phyloP scores from a whole-genome alignment of 2,329 filamentous ascomycete species.

The Ophiosphaerella herpotricha region DNA sequence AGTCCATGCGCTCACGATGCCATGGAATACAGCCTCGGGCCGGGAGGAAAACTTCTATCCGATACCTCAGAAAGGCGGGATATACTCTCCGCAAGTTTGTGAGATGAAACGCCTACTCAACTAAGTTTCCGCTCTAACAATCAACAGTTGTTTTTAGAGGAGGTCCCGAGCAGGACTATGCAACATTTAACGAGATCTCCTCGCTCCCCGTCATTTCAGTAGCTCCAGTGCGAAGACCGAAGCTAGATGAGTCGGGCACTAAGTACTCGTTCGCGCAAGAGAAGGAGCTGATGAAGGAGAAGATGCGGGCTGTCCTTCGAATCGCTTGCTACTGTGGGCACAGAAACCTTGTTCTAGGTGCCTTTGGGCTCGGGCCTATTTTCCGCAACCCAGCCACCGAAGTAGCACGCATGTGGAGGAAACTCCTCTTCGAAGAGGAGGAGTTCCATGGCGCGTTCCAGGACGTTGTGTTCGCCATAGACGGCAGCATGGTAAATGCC shows the following conservation, averaged over 20 bases:
- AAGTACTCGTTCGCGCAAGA: constrained; percentile 75
- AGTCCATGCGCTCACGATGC: constrained; percentile 68
- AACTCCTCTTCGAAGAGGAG: constrained; percentile 49
- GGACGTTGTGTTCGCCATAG: constrained; percentile 53
- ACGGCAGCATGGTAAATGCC: constrained; percentile 40
- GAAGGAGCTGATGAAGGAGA: constrained; percentile 71
- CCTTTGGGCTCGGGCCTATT: constrained; percentile 51
- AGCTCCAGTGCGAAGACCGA: constrained; percentile 72
- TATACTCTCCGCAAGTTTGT: constrained; percentile 72
- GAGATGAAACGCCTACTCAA: constrained; percentile 34
- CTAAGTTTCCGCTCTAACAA: constrained; percentile 5
- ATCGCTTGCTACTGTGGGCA: constrained; percentile 61
- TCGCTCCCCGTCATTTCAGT: constrained; percentile 74
- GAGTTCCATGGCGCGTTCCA: constrained; percentile 52
- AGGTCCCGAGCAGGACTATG: constrained; percentile 60
- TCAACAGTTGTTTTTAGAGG: constrained; percentile 67
- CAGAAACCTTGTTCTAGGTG: constrained; percentile 49
- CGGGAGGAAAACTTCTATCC: constrained; percentile 65
- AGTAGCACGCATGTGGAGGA: constrained; percentile 52
- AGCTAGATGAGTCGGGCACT: constrained; percentile 68
- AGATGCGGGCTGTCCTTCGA: constrained; percentile 71
- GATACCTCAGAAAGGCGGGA: constrained; percentile 70
- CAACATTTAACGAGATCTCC: constrained; percentile 52
- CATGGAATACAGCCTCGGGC: constrained; percentile 50
- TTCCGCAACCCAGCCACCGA: constrained; percentile 52